phyloP scores from a whole-genome alignment of 169 alveolate genomes.

The Perkinsus marinus region DNA sequence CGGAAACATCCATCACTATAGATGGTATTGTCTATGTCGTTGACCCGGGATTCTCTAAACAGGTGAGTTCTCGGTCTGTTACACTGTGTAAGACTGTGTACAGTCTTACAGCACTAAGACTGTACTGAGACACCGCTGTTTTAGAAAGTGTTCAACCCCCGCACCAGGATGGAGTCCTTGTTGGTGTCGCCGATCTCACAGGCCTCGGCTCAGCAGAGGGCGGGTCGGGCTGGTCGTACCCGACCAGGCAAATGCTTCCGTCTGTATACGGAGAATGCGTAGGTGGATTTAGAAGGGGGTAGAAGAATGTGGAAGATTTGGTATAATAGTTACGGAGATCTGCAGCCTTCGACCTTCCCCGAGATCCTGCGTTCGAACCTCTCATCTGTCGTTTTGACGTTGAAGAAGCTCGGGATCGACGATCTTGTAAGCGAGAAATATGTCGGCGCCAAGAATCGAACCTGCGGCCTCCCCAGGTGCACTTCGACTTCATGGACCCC shows the following conservation, averaged over 20 bases:
- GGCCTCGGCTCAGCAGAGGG: constrained; percentile 96
- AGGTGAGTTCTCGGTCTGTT: constrained; percentile 5
- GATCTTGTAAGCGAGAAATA: constrained; percentile 51
- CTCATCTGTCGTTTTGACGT: constrained; percentile 82
- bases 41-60: constrained; percentile 98
- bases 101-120: too few relatives aligned
- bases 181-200: constrained; percentile 90
- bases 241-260: constrained; percentile 96
- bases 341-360: constrained; percentile 42
- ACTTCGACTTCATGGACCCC: constrained; percentile 98
- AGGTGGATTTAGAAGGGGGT: too few relatives aligned
- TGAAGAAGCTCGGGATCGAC: constrained; percentile 87
- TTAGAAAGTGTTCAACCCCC: constrained; percentile 92
- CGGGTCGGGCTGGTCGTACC: constrained; percentile 97
- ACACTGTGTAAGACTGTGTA: too few relatives aligned
- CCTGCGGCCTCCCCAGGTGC: constrained; percentile 43
- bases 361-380: constrained; percentile 88
- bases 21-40: constrained; percentile 99
- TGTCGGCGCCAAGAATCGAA: too few relatives aligned
- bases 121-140: too few relatives aligned
- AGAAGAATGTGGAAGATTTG: too few relatives aligned
- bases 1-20: constrained; percentile 97
- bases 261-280: constrained; percentile 88
- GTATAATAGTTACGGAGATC: too few relatives aligned
- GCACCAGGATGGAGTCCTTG: constrained; percentile 91